phyloP scores from a whole-genome alignment of 805 yeast genomes.

The Candida ovalis region DNA sequence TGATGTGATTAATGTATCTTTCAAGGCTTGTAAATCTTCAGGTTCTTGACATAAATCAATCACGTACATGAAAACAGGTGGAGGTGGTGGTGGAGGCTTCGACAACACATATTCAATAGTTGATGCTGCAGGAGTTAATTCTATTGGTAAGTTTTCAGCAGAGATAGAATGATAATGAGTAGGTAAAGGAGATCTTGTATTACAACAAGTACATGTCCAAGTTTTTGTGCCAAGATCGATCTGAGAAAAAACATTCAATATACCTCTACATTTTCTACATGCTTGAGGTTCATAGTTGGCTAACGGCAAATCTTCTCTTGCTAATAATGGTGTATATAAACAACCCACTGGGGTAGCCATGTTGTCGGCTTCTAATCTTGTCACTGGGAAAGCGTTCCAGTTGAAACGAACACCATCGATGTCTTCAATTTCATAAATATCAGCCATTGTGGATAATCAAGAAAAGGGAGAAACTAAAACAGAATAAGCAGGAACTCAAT shows the following conservation, averaged over 20 bases:
- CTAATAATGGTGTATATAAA: constrained; percentile 88
- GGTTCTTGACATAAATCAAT: constrained; percentile 88
- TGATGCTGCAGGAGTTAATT: constrained; percentile 61
- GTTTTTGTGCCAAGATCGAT: constrained; percentile 69
- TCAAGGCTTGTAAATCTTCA: constrained; percentile 80
- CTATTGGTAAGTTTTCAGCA: constrained; percentile 76
- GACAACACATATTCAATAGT: constrained; percentile 83
- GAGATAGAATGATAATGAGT: constrained; percentile 74
- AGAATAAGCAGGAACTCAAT: no score
- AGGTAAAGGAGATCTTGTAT: constrained; percentile 74
- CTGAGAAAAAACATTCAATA: constrained; percentile 82
- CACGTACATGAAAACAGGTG: constrained; percentile 83
- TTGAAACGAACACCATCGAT: constrained; percentile 66
- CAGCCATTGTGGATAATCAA: constrained; percentile 27
- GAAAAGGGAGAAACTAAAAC: not conserved
- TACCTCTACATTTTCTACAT: constrained; percentile 82
- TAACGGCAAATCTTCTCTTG: constrained; percentile 68
- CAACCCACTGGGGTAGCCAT: constrained; percentile 94
- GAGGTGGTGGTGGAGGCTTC: constrained; percentile 56
- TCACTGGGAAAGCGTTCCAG: constrained; percentile 86
- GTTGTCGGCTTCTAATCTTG: constrained; percentile 83
- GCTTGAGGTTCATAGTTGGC: constrained; percentile 83
- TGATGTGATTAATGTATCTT: constrained; percentile 73
- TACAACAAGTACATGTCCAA: constrained; percentile 88
- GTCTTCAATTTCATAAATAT: constrained; percentile 59